phyloP scores from a whole-genome alignment of 73 alveolate genomes.

The Durusdinium trenchii region DNA sequence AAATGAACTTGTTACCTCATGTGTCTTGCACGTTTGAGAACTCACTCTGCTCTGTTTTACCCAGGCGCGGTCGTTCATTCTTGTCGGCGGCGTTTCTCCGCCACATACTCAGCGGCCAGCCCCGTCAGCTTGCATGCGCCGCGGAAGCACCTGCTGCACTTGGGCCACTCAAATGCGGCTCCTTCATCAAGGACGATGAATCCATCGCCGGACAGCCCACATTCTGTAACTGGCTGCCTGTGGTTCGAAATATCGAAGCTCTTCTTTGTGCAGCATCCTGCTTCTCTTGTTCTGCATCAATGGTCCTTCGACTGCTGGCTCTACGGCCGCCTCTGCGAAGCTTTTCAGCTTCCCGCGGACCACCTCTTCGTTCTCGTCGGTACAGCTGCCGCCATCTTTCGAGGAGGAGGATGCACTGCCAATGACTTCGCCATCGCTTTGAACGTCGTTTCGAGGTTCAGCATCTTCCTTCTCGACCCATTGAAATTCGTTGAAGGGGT shows the following conservation, averaged over 20 bases:
- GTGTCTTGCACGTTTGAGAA: not conserved
- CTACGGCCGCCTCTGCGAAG: not conserved
- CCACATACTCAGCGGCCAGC: not conserved
- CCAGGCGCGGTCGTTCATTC: not conserved
- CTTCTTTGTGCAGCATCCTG: too few relatives aligned
- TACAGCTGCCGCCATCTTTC: not conserved
- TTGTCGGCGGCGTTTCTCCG: not conserved
- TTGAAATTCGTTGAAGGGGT: too few relatives aligned
- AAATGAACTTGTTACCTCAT: too few relatives aligned
- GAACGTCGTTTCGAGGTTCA: too few relatives aligned
- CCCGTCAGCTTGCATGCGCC: not conserved
- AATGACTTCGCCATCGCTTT: too few relatives aligned
- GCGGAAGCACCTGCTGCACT: not conserved
- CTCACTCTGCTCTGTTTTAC: not conserved
- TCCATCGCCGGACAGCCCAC: not conserved
- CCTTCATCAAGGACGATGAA: not conserved
- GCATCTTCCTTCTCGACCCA: too few relatives aligned
- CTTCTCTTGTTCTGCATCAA: not conserved
- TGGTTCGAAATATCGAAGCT: not conserved
- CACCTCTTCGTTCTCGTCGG: not conserved
- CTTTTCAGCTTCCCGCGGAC: not conserved
- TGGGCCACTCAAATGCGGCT: not conserved
- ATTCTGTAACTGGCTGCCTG: not conserved
- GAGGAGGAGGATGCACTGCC: too few relatives aligned
- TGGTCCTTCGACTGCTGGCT: not conserved